Percentiles rank a stretch among this genome's conserved stretches.
These are phyloP conservation scores for Botrytis deweyae DNA, from an alignment of 2,329 filamentous ascomycete genomes.

Conservation along the genomic window DNA sequence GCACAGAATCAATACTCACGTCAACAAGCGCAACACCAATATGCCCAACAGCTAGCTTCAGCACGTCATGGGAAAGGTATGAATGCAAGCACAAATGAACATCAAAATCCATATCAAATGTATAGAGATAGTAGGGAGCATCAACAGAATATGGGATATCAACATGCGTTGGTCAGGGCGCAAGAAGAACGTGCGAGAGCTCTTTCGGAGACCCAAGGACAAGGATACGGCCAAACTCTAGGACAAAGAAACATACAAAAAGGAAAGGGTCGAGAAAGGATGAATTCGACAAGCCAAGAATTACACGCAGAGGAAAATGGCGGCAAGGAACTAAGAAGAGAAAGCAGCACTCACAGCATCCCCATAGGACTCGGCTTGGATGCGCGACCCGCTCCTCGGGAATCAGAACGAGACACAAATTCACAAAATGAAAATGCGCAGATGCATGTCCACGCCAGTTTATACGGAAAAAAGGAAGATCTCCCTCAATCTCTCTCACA, in stretches of 20 bases:
- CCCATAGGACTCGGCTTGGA: background rate
- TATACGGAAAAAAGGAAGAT: background rate
- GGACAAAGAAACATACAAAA: background rate
- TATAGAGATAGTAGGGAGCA: background rate
- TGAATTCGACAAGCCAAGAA: background rate
- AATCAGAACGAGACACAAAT: background rate
- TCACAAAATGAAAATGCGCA: background rate
- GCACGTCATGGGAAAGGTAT: background rate
- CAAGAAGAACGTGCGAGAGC: background rate
- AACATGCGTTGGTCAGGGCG: background rate
- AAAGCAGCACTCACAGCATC: background rate
- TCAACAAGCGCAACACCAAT: background rate
- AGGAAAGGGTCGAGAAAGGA: background rate
- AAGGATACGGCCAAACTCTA: background rate
- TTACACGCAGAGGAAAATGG: background rate
- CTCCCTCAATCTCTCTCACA: too few relatives aligned
- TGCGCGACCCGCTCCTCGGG: background rate
- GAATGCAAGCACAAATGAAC: background rate
- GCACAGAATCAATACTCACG: background rate
- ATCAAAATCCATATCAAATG: conserved; percentile 3
- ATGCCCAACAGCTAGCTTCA: background rate
- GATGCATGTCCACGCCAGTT: background rate
- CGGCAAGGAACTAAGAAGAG: background rate
- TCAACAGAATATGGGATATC: conserved; percentile 8
- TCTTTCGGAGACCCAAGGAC: background rate